These are phyloP conservation scores for Lipomyces starkeyi DNA, from an alignment of 805 yeast species.

Conservation along the genomic window DNA sequence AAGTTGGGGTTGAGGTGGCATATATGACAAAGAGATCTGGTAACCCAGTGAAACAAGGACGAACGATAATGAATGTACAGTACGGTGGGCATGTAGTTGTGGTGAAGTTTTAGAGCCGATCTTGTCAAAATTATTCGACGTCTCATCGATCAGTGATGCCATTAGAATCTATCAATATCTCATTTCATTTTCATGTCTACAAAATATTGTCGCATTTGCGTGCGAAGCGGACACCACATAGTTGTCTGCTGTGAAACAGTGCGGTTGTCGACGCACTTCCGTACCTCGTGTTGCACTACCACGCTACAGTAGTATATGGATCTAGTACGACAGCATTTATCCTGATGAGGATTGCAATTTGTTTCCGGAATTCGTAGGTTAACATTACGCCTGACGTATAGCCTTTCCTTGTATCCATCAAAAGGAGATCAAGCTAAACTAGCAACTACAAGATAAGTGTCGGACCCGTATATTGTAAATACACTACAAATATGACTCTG, in stretches of 20 bases:
- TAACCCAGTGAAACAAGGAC: too few relatives aligned
- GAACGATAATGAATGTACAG: background rate
- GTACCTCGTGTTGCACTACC: background rate
- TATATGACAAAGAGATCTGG: background rate
- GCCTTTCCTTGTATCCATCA: too few relatives aligned
- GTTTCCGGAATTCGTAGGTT: background rate
- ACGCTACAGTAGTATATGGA: background rate
- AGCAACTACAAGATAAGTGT: too few relatives aligned
- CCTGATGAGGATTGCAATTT: background rate
- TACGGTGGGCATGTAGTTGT: background rate
- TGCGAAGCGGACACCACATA: too few relatives aligned
- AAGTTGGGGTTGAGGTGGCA: background rate
- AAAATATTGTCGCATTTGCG: too few relatives aligned
- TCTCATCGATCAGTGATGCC: background rate
- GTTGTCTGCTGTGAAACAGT: too few relatives aligned
- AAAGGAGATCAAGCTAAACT: too few relatives aligned
- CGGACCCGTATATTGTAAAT: too few relatives aligned
- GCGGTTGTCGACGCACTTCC: too few relatives aligned
- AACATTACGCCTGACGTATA: too few relatives aligned
- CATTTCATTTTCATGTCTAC: too few relatives aligned
- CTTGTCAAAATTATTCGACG: background rate
- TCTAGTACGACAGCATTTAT: background rate
- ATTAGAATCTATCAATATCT: background rate
- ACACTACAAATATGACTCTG: too few relatives aligned
- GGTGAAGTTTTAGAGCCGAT: background rate